Conservation (phyloP, 2,329 filamentous ascomycete species). For the Aspergillus sp. region DNA sequence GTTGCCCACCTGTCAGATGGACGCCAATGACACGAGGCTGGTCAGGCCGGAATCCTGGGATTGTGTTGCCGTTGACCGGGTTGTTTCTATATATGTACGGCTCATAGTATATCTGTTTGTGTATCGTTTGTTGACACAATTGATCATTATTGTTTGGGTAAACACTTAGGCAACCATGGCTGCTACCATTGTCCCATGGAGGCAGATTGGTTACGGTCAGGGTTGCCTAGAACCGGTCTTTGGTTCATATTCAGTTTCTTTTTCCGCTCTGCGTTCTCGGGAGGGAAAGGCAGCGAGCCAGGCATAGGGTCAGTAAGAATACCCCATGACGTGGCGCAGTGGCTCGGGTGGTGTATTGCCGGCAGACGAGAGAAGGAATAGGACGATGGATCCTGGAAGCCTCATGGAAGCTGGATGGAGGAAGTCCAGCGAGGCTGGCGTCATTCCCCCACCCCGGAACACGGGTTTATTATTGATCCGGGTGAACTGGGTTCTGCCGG, state of each 20-base stretch:
- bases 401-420: no score
- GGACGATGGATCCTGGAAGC: conserved; percentile 6
- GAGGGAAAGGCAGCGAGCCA: not conserved
- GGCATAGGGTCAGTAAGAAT: not conserved
- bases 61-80: not conserved
- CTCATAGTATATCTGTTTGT: not conserved
- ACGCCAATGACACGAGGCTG: not conserved
- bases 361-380: not conserved
- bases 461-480: conserved; percentile 3
- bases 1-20: not conserved
- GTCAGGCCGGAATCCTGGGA: not conserved
- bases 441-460: conserved; percentile 7
- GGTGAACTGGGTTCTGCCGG: not conserved
- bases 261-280: not conserved
- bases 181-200: not conserved
- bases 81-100: conserved; percentile 11
- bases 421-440: conserved; percentile 1
- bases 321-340: conserved; percentile 10
- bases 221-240: not conserved
- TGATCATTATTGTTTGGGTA: not conserved
- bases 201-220: not conserved
- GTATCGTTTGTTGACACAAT: not conserved
- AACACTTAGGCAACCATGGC: not conserved
- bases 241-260: not conserved
- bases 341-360: conserved; percentile 5